These are phyloP conservation scores for Boletellus ananas DNA, from an alignment of 768 basidiomycete genomes.

Conservation along the genomic window DNA sequence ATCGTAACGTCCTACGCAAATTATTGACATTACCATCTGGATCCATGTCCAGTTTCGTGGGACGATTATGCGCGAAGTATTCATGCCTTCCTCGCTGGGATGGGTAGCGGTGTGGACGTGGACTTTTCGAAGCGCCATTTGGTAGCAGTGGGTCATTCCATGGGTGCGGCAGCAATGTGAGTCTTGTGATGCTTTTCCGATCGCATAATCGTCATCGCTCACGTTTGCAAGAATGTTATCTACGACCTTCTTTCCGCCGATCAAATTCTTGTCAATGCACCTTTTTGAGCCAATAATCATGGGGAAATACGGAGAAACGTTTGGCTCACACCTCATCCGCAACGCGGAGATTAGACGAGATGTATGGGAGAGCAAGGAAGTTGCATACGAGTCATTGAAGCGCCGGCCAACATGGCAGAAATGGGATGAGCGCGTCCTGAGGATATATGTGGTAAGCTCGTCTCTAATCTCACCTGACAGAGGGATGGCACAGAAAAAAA, in stretches of 20 bases:
- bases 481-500: too few relatives aligned
- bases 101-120: constrained; percentile 1
- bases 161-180: constrained; percentile 1
- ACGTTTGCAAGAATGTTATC: neutral
- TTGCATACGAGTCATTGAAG: neutral
- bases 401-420: neutral
- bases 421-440: constrained; percentile 8
- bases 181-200: neutral
- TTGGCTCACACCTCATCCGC: neutral
- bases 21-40: neutral
- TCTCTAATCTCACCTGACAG: too few relatives aligned
- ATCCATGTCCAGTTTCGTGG: neutral
- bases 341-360: neutral
- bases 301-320: neutral
- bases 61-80: neutral
- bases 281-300: neutral
- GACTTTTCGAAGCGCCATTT: constrained; percentile 8
- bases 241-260: neutral
- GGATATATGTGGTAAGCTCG: neutral
- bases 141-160: neutral
- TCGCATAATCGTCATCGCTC: neutral
- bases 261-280: constrained; percentile 8
- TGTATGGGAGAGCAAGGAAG: neutral
- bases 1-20: neutral
- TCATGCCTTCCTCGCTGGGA: constrained; percentile 2